Percentiles rank a stretch among this genome's conserved stretches.
Evolutionary conservation across 1,284 basidiomycete genomes (phyloP).

Genomic region (Rhodotorula sp.): DNA sequence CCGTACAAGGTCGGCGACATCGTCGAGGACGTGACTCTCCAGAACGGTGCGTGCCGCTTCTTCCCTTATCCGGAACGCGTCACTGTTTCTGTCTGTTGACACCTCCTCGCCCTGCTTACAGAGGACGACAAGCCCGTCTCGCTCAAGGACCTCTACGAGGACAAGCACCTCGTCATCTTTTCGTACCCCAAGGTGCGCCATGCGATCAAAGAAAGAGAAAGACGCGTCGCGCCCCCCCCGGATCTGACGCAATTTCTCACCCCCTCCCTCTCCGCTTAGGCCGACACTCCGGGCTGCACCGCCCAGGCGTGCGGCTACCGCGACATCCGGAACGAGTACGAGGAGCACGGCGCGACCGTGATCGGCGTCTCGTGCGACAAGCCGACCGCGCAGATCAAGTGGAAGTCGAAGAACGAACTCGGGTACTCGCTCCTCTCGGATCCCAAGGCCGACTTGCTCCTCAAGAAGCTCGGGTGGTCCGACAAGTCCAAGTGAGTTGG

Average conservation of each 20-base stretch:
- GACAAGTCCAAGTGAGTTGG: constrained; percentile 57
- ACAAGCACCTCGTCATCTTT: constrained; percentile 75
- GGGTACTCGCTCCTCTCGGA: constrained; percentile 85
- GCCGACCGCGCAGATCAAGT: constrained; percentile 65
- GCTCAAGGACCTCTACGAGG: constrained; percentile 57
- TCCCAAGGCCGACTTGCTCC: constrained; percentile 67
- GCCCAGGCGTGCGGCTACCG: constrained; percentile 75
- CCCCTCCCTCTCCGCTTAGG: neutral
- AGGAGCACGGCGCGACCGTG: constrained; percentile 65
- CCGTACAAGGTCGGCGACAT: constrained; percentile 60
- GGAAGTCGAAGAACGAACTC: constrained; percentile 64
- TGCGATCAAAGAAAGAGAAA: constrained; percentile 45
- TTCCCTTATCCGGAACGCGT: neutral
- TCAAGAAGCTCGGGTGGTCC: constrained; percentile 73
- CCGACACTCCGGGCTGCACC: constrained; percentile 60
- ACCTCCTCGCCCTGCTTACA: constrained; percentile 50
- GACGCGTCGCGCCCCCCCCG: constrained; percentile 43
- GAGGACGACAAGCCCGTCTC: constrained; percentile 48
- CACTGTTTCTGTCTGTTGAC: neutral
- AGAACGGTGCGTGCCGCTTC: constrained; percentile 48
- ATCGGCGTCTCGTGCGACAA: constrained; percentile 83
- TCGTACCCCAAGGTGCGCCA: constrained; percentile 55
- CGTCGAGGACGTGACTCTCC: constrained; percentile 71
- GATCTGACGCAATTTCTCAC: neutral
- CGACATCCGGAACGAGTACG: constrained; percentile 61